Base-by-base conservation (phyloP, 129 eudicot species). In the Flaveria brownii region DNA sequence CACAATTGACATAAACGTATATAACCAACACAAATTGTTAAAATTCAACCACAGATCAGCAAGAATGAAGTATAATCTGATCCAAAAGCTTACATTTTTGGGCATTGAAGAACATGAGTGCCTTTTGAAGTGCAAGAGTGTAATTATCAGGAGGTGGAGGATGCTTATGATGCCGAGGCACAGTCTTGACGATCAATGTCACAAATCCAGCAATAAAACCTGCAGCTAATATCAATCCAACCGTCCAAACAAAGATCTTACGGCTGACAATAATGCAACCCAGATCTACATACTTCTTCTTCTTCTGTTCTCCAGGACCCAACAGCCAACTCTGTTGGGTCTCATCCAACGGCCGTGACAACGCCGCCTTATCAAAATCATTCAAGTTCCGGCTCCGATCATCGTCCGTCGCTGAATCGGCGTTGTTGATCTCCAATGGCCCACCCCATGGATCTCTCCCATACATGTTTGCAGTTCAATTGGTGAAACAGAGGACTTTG, bases 361-460 rank as follows among this genome's bases (percentile, higher is more conserved):
- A 75, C 9, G 97, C 97, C 65, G 94, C 97, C 63, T 86, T 68
- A 66, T 92, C 94, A 23, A 80, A 89, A 51, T 92, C 97, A 70
- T 89, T 81, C 49, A 89, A 77, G 55, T 89, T 92, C 79, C 93
- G 55, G 81, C 91, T 89, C 82, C 93, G 81, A 25, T 89, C 98
- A 43, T 92, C 98, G 77, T 92, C 93, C 18, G 96, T 87, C 25
- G 88, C 91, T 0, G 96, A 89, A 45, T 91, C 97, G 14, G 92
- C 86, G 51, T 90, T 87, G 75, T 80, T 80, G 52, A 92, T 89
- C 80, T 92, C 97, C 57, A 92, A 75, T 22, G 96, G 85, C 60
- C 96, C 97, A 9, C 96, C 97, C 97, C 97, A 92, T 20, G 93
- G 91, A 83, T 92, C 96, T 77, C 96, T 72, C 13, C 93, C 96